phyloP scores from a whole-genome alignment of 306 rosid genomes.

The Ammopiptanthus mongolicus region DNA sequence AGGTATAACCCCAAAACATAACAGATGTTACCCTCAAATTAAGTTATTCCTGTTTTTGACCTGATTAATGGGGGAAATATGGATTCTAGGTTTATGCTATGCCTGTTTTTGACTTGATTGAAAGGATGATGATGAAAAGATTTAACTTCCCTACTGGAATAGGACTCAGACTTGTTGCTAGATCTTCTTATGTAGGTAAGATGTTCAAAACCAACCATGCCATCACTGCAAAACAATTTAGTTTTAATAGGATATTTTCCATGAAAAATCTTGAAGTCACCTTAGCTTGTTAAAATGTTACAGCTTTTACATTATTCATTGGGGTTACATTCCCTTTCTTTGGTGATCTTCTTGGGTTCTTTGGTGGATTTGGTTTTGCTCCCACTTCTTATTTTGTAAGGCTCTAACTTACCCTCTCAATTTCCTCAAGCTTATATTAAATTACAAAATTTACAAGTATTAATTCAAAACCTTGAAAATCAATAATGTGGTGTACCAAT shows the following conservation, averaged over 20 bases:
- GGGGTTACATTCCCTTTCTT: conserved; percentile 92
- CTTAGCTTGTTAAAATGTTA: conserved; percentile 1
- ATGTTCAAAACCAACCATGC: background rate
- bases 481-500: background rate
- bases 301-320: conserved; percentile 72
- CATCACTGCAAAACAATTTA: background rate
- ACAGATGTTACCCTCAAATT: background rate
- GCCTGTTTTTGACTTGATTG: conserved; percentile 84
- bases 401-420: background rate
- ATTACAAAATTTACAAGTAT: background rate
- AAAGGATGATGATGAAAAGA: conserved; percentile 53
- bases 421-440: background rate
- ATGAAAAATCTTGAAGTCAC: background rate
- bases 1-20: conserved; percentile 36
- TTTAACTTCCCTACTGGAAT: conserved; percentile 62
- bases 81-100: conserved; percentile 71
- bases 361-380: conserved; percentile 93
- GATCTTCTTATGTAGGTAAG: conserved; percentile 77
- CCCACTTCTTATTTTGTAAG: conserved; percentile 83
- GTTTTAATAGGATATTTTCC: background rate
- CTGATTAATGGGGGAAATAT: background rate
- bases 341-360: conserved; percentile 95
- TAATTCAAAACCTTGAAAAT: background rate
- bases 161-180: conserved; percentile 62
- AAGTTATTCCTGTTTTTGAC: background rate